These are phyloP conservation scores for Fusarium anthophilum DNA, from an alignment of 2,329 filamentous ascomycete genomes.

Conservation along the genomic window DNA sequence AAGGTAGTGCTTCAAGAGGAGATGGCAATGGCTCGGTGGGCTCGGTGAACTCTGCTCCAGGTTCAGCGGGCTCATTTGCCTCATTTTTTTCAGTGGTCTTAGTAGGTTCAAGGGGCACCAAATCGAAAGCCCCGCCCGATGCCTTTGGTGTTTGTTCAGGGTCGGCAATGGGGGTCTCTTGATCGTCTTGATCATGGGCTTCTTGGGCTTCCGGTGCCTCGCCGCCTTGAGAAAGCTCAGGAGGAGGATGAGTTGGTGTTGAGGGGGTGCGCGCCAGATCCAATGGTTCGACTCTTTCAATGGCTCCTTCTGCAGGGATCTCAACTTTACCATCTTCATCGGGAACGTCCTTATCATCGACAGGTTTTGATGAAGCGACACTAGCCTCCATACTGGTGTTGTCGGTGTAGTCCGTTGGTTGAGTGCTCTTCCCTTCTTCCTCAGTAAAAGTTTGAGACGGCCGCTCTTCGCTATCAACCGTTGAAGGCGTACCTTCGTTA, in stretches of 20 bases:
- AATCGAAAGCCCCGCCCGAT: conserved; percentile 26
- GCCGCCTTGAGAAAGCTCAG: conserved; percentile 9
- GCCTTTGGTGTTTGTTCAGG: conserved; percentile 37
- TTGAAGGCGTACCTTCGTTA: conserved; percentile 71
- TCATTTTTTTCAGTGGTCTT: not conserved
- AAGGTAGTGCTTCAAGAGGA: conserved; percentile 25
- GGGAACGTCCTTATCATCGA: conserved; percentile 33
- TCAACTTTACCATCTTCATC: conserved; percentile 46
- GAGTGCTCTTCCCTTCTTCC: conserved; percentile 57
- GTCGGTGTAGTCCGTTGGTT: conserved; percentile 53
- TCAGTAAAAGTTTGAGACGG: conserved; percentile 58
- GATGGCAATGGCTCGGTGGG: conserved; percentile 16
- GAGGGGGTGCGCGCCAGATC: conserved; percentile 57
- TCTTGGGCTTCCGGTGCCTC: conserved; percentile 3
- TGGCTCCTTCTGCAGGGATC: conserved; percentile 46
- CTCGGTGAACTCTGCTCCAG: conserved; percentile 1
- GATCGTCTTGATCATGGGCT: not conserved
- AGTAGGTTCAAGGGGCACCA: not conserved
- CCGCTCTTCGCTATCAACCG: conserved; percentile 60
- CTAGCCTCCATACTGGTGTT: conserved; percentile 47
- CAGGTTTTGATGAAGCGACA: conserved; percentile 39
- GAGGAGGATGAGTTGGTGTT: conserved; percentile 32
- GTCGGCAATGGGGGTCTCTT: conserved; percentile 25
- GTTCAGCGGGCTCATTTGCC: not conserved
- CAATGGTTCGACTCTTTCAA: conserved; percentile 60